Evolutionary conservation across 192 early-diverging fungal genomes (phyloP).

Genomic region (Coemansia sp.): DNA sequence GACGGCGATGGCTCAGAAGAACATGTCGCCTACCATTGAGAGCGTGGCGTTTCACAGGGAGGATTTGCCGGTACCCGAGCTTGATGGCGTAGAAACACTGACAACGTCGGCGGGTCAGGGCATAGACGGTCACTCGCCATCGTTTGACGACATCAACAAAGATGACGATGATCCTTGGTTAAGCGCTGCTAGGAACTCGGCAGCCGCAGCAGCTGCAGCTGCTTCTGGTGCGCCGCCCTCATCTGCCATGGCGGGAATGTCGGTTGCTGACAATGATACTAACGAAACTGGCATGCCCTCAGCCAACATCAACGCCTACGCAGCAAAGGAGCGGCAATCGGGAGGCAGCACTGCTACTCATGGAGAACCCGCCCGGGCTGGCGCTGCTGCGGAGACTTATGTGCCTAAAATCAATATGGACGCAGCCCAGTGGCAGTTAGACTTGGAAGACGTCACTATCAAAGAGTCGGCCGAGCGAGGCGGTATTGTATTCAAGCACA

Average conservation of each 20-base stretch:
- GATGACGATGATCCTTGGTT: conserved; percentile 62
- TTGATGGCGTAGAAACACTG: conserved; percentile 61
- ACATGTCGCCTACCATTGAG: conserved; percentile 73
- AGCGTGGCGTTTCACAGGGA: conserved; percentile 64
- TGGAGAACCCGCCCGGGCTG: not conserved
- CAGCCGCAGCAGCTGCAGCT: not conserved
- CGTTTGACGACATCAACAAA: conserved; percentile 18
- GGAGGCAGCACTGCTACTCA: conserved; percentile 13
- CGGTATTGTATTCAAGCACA: conserved; percentile 76
- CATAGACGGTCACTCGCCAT: conserved; percentile 5
- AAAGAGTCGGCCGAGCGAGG: conserved; percentile 57
- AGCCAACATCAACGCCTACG: conserved; percentile 22
- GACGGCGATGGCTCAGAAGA: conserved; percentile 72
- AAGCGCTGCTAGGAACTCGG: conserved; percentile 19
- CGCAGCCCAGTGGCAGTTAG: conserved; percentile 49
- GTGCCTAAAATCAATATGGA: conserved; percentile 51
- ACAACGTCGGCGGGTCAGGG: not conserved
- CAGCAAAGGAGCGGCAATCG: conserved; percentile 32
- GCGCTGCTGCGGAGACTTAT: not conserved
- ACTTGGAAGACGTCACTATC: conserved; percentile 54
- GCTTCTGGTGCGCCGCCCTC: conserved; percentile 11
- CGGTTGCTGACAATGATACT: conserved; percentile 8
- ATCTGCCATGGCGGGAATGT: conserved; percentile 27
- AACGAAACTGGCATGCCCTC: conserved; percentile 17
- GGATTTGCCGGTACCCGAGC: conserved; percentile 62